Evolutionary conservation across 148 eudicot species (phyloP), one percentile per base, ranked within the genome.

Genomic region (Camellia granthamiana): DNA sequence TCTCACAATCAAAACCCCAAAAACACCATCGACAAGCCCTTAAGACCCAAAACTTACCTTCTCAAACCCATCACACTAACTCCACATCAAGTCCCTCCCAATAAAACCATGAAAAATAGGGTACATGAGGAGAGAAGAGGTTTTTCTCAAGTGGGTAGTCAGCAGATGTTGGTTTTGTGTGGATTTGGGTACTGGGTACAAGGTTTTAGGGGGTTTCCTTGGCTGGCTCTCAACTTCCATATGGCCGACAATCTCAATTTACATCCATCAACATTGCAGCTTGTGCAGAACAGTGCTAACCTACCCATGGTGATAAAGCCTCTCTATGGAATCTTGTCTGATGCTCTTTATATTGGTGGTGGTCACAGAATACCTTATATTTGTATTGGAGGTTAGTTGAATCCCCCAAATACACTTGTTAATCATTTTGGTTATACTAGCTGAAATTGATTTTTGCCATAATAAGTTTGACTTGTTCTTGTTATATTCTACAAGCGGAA

Each of bases 221-320:
- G 99, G 99, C 80, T 96, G 74, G 99, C 90, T 51, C 84, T 96
- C 0, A 96, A 94, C 65, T 96, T 90, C 49, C 98, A 96, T 43
- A 96, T 96, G 99, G 94, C 94, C 5, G 78, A 91, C 49, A 88
- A 86, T 88, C 86, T 96, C 1, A 87, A 85, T 71, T 86, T 92
- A 68, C 79, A 89, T 43, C 99, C 99, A 21, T 92, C 99, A 30
- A 88, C 87, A 7, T 86, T 96, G 84, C 98, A 96, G 81, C 87
- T 92, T 78, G 98, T 96, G 80, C 98, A 94, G 82, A 79, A 84
- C 73, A 78, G 55, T 86, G 92, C 86, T 59, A 91, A 77, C 68
- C 87, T 96, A 23, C 99, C 98, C 18, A 91, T 96, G 98, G 99
- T 91, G 77, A 92, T 94, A 58, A 96, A 96, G 74, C 99, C 99